Base-by-base conservation (phyloP, 75 land plant species). In the Pinus taeda region DNA sequence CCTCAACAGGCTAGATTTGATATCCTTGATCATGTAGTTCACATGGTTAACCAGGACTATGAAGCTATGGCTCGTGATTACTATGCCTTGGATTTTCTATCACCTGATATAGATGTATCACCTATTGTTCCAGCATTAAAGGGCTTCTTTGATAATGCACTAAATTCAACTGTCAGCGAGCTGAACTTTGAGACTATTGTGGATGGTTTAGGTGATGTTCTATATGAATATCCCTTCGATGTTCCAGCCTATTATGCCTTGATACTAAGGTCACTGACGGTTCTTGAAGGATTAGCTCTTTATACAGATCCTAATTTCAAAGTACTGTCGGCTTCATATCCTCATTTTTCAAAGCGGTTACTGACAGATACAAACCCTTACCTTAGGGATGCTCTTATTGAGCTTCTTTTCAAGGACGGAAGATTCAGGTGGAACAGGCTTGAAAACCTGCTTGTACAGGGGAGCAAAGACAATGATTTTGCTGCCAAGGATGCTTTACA, bases 171-270 rank as follows among this genome's bases (percentile, higher is more conserved):
- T 49, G 99, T 97, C 55, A 97, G 99, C 64, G 99, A 97, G 76
- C 92, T 97, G 30, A 97, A 97, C 78, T 97, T 97, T 74, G 94
- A 97, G 75, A 92, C 98, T 15, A 79, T 97, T 66, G 99, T 97
- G 61, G 98, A 97, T 91, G 99, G 99, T 62, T 63, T 97, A 70
- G 99, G 99, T 55, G 89, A 91, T 82, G 99, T 97, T 82, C 81
- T 97, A 15, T 97, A 97, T 75, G 83, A 94, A 71, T 97, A 86
- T 80, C 99, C 98, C 57, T 96, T 97, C 81, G 89, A 92, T 88
- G 98, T 97, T 61, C 99, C 99, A 36, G 90, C 98, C 75, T 97
- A 97, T 69, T 97, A 95, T 85, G 99, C 99, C 22, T 82, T 97
- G 81, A 93, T 97, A 73, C 81, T 97, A 83, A 91, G 99, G 77